A percentile compares a stretch with the other conserved stretches of the same genome.
These are phyloP conservation scores for Naganishia cerealis DNA, from an alignment of 1,284 basidiomycete genomes.

Conservation along the genomic window DNA sequence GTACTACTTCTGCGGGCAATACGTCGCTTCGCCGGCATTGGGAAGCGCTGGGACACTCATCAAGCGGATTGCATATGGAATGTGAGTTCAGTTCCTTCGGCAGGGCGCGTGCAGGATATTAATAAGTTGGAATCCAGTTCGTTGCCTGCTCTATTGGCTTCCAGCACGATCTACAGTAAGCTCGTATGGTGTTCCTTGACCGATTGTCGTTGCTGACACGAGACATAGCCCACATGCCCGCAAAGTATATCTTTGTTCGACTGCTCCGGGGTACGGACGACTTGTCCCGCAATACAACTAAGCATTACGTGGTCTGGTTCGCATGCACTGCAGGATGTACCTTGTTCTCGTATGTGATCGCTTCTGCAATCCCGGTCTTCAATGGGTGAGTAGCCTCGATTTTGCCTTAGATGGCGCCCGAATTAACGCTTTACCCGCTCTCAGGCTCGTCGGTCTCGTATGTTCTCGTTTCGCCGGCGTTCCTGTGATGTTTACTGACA, in stretches of 20 bases:
- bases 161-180: constrained; percentile 30
- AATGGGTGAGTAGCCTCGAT: constrained; percentile 11
- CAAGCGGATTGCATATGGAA: constrained; percentile 42
- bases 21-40: constrained; percentile 54
- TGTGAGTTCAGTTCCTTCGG: constrained; percentile 36
- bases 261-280: constrained; percentile 43
- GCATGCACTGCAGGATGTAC: constrained; percentile 35
- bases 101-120: neutral
- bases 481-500: neutral
- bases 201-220: neutral
- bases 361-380: constrained; percentile 25
- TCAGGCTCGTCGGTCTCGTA: constrained; percentile 10
- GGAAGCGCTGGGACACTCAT: constrained; percentile 52
- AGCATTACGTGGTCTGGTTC: constrained; percentile 47
- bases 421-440: neutral
- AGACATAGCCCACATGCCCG: constrained; percentile 22
- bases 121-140: neutral
- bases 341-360: constrained; percentile 41
- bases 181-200: neutral
- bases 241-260: constrained; percentile 44
- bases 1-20: constrained; percentile 47
- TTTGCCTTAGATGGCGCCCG: neutral
- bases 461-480: neutral
- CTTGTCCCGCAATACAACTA: constrained; percentile 41
- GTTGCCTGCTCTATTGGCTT: constrained; percentile 28